Evolutionary conservation across 106 monocot genomes (phyloP), one percentile per base, ranked within the genome.

Genomic region (Hemerocallis citrina): DNA sequence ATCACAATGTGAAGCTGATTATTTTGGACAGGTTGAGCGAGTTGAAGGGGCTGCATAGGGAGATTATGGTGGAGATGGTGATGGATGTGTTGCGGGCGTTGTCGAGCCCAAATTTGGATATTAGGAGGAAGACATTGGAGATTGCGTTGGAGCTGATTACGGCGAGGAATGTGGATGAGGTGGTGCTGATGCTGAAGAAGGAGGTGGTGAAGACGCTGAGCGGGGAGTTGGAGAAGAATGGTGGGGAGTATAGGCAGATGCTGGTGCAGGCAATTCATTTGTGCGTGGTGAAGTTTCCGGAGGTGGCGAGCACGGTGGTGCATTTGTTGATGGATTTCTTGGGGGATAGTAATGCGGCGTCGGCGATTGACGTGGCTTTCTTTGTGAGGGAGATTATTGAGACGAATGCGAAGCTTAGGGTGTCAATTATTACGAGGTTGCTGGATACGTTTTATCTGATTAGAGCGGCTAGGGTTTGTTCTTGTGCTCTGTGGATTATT

Each of bases 311-410:
- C 61, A 87, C 79, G 0, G 92, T 92, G 0, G 92, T 92, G 15
- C 86, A 92, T 62, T 68, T 92, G 2, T 61, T 92, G 59, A 92
- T 92, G 92, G 92, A 92, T 59, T 92, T 87, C 72, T 77, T 92
- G 6, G 86, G 92, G 32, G 92, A 92, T 47, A 75, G 71, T 60
- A 92, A 92, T 74, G 78, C 87, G 20, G 86, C 83, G 14, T 86
- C 86, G 19, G 92, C 92, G 2, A 78, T 86, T 43, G 92, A 92
- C 59, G 92, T 92, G 12, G 92, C 78, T 0, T 38, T 87, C 7
- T 92, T 92, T 62, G 92, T 92, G 32, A 66, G 92, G 2, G 92
- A 92, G 80, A 92, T 87, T 14, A 86, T 92, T 46, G 86, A 92
- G 68, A 84, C 86, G 6, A 92, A 92, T 44, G 83, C 83, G 0